Evolutionary conservation across 805 yeast species (phyloP), one percentile per base, ranked within the genome.

Genomic region (Groenewaldozyma tartarivorans): DNA sequence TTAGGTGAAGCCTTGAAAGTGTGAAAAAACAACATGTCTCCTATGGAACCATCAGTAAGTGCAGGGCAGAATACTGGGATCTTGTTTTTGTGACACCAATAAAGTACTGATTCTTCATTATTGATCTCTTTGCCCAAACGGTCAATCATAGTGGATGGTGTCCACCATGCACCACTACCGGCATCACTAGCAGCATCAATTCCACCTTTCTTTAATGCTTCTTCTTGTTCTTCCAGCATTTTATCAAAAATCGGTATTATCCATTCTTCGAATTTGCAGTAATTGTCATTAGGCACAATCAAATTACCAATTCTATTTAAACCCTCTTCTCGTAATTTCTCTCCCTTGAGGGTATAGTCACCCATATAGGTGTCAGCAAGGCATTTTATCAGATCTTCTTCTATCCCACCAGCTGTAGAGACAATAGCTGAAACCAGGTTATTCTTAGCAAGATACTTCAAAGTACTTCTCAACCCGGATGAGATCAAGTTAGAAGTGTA

Each of bases 1-100:
- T 77, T 78, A 35, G 96, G 96, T 34, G 94, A 81, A 1, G 96
- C 74, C 63, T 86, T 87, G 74, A 87, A 92, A 15, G 99, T 90
- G 64, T 92, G 97, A 82, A 92, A 92, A 60, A 92, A 92, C 45
- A 92, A 74, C 99, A 92, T 92, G 60, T 92, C 99, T 50, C 99
- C 99, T 54, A 92, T 83, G 35, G 96, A 86, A 17, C 99, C 99
- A 65, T 92, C 99, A 4, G 99, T 92, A 44, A 92, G 68, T 2
- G 97, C 92, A 17, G 99, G 99, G 63, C 97, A 92, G 65, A 92
- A 92, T 31, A 92, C 76, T 15, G 99, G 99, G 47, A 92, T 92
- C 55, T 87, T 66, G 68, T 92, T 92, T 66, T 92, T 90, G 68
- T 92, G 94, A 24, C 96, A 95, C 97, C 98, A 94, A 65, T 90